Evolutionary conservation across 805 yeast genomes (phyloP).

Genomic region (Torulaspora indica): DNA sequence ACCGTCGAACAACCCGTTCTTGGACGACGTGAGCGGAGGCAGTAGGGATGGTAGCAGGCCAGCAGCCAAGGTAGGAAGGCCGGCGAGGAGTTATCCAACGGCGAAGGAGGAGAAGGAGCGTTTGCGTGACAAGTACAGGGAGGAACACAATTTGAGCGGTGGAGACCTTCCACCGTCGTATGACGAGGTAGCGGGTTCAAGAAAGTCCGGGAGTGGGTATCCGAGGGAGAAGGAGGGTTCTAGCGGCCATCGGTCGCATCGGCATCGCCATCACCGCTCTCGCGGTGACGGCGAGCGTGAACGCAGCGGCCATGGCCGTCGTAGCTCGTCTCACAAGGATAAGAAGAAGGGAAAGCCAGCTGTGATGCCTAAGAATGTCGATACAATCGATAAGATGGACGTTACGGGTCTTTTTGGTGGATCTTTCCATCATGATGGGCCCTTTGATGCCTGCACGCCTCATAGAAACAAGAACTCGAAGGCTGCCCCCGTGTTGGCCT

Average conservation of each 20-base stretch:
- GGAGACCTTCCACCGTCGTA: constrained; percentile 56
- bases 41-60: constrained; percentile 14
- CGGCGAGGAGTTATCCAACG: constrained; percentile 34
- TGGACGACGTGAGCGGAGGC: constrained; percentile 30
- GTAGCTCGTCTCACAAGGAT: constrained; percentile 28
- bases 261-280: constrained; percentile 18
- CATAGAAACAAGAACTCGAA: constrained; percentile 75
- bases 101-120: constrained; percentile 34
- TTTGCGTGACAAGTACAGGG: constrained; percentile 33
- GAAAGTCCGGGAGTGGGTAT: constrained; percentile 41
- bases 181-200: constrained; percentile 61
- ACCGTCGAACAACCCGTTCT: constrained; percentile 34
- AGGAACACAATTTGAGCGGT: constrained; percentile 25
- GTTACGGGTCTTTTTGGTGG: constrained; percentile 94
- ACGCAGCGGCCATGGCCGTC: constrained; percentile 33
- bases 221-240: constrained; percentile 48
- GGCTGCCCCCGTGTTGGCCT: constrained; percentile 90
- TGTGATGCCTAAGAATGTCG: constrained; percentile 65
- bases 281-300: constrained; percentile 18
- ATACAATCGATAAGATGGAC: constrained; percentile 90
- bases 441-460: constrained; percentile 97
- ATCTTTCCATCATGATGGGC: constrained; percentile 98
- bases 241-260: constrained; percentile 10
- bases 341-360: constrained; percentile 41
- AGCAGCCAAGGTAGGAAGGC: constrained; percentile 8